Base-by-base conservation (phyloP, 805 yeast genomes). In the Ogataea glucozyma region DNA sequence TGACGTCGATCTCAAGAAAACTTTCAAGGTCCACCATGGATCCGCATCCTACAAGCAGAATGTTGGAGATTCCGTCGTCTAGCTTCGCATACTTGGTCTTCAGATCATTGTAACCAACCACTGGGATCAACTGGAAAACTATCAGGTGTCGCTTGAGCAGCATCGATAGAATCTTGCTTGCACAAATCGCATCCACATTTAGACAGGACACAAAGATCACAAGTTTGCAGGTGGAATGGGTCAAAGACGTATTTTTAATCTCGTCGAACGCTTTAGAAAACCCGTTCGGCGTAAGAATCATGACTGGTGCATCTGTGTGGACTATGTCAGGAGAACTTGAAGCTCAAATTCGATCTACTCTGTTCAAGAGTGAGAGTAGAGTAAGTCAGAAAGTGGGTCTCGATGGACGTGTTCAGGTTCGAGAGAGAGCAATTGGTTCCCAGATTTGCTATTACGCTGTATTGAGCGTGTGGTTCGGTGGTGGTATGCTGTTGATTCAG, bases 221-320 rank as follows among this genome's bases (percentile, higher is more conserved):
- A 44, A 90, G 66, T 56, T 86, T 85, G 61, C 97, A 93, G 5
- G 96, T 84, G n/a, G 96, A 84, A 62, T 90, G 97, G 11, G 96
- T 83, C 40, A 88, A 66, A 3, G 95, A 83, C n/a, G 85, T 76
- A 42, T 72, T 69, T 53, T 80, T 72, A 47, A 91, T 82, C 39
- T 76, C 81, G 39, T 76, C 73, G 65, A 88, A 89, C 10, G 85
- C 83, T 48, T 64, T 67, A 12, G 78, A 74, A 62, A 85, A 87
- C 62, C 84, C 76, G 24, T 75, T 71, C 11, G 95, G 87, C 37
- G 78, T 73, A 44, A 90, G 76, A 60, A 83, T 81, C 99, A 91
- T 91, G 22, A 17, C 29, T 16, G 13, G 16, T 11, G 31, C 16
- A 11, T 6, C 10, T 12, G 13, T 6, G 29, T 26, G 29, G n/a